A percentile compares a stretch with the other conserved stretches of the same genome.
Evolutionary conservation across 169 alveolate genomes (phyloP).

Genomic region (Cryptosporidium sp.): DNA sequence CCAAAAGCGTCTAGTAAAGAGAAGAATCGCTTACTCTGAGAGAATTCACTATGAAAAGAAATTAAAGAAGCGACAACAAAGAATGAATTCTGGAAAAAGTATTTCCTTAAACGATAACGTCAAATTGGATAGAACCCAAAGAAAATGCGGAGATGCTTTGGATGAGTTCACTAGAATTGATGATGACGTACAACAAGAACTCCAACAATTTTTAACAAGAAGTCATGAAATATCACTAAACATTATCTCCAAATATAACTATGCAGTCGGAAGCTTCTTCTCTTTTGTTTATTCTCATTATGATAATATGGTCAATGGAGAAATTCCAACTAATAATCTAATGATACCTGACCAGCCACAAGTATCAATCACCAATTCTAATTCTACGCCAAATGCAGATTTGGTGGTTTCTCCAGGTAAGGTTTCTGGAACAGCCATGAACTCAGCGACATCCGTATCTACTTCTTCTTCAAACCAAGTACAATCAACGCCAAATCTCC

Average conservation of each 20-base stretch:
- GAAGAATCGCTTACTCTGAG: conserved; percentile 74
- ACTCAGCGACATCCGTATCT: conserved; percentile 8
- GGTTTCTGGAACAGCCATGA: background rate
- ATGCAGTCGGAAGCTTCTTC: conserved; percentile 52
- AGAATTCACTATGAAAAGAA: conserved; percentile 68
- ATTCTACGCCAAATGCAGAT: conserved; percentile 2
- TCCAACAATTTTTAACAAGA: conserved; percentile 52
- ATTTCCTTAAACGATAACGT: conserved; percentile 56
- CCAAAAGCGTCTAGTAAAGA: conserved; percentile 45
- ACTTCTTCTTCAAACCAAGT: conserved; percentile 19
- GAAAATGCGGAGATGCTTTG: conserved; percentile 73
- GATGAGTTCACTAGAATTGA: conserved; percentile 74
- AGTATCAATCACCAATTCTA: conserved; percentile 2
- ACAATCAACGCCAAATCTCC: conserved; percentile 8
- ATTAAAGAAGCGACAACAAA: conserved; percentile 58
- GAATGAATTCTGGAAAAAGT: conserved; percentile 61
- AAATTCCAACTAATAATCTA: conserved; percentile 49
- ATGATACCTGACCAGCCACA: conserved; percentile 62
- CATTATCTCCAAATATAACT: conserved; percentile 31
- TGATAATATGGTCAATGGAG: conserved; percentile 35
- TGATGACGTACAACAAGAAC: conserved; percentile 72
- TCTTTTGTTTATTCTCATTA: conserved; percentile 64
- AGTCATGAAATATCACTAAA: conserved; percentile 60
- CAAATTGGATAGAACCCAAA: conserved; percentile 67
- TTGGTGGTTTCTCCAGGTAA: background rate